Base-by-base conservation (phyloP, 257 asterid genomes). In the Solanum pimpinellifolium region DNA sequence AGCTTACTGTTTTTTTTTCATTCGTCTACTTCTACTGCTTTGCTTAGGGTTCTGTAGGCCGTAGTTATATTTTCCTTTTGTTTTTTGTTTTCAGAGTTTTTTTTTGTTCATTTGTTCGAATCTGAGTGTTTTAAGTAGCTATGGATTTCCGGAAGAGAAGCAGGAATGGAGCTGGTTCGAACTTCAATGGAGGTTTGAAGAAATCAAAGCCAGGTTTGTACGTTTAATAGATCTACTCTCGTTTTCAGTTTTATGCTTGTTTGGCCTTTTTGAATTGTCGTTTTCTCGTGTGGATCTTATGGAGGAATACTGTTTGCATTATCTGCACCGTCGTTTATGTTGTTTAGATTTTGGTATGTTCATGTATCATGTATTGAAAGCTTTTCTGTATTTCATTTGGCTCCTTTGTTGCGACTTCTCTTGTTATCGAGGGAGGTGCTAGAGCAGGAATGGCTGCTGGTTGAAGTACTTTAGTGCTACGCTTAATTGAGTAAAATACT, bases 131-230 rank as follows among this genome's bases (percentile, higher is more conserved):
- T 33, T 77, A 49, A 25, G 4, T 46, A 44, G 65, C 23, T 0
- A 91, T 91, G 93, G 89, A 89, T 75, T 18, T 86, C 37, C 90
- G 89, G n/a, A 91, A 86, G 84, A 85, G 91, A 76, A 88, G 46
- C 90, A 86, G 91, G 86, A 66, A 59, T 16, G 92, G 88, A 59
- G 87, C 87, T 69, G 85, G 77, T 31, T 5, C 78, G 8, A 91
- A 88, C 75, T 89, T 88, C 70, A 91, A 91, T 91, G 98, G 98
- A n/a, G 94, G 92, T 44, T 86, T 93, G 87, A 96, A 96, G 96
- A 96, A 91, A 91, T 42, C 91, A 56, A 96, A 89, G 90, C 83
- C 94, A 94, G 99, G 99, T 96, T 42, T 46, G 60, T 6, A 25
- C 8, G 4, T 23, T 16, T 29, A 60, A 23, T 74, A 78, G 68